Evolutionary conservation across 2,329 filamentous ascomycete species (phyloP), one percentile per base, ranked within the genome.

Genomic region (Lecanicillium sp.): DNA sequence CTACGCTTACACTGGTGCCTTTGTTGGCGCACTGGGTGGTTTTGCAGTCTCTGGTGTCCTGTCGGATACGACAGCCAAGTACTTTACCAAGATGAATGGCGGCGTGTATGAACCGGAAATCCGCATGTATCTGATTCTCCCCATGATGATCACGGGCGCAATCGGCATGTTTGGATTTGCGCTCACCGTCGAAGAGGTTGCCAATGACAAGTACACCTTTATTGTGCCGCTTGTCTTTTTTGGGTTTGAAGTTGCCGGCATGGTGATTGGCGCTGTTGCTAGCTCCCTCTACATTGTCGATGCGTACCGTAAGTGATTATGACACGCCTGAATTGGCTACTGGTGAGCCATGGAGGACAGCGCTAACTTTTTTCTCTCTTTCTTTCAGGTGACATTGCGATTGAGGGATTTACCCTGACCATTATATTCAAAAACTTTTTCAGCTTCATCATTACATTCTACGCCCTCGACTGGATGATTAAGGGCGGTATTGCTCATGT

Each of bases 361-460:
- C n/a, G n/a, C n/a, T n/a, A n/a, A n/a, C n/a, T n/a, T n/a, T n/a
- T n/a, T n/a, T n/a, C n/a, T n/a, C n/a, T 22, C 8, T 29, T 13
- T 3, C 1, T 9, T 5, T 9, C 38, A 85, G 82, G 80, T 7
- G 81, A 90, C 45, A 77, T 94, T 41, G 78, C 85, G 1, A 77
- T 95, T 34, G 89, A 95, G 61, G 85, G 80, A 6, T 94, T 95
- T 57, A 95, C 88, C 0, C 85, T 86, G 60, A 75, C 92, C 57
- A 74, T 95, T 47, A 80, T 95, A 38, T 95, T 95, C 70, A 95
- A 95, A 63, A 95, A 95, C 60, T 74, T 95, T 45, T 94, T 95
- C 64, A 85, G 81, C 45, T 95, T 94, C 51, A 77, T 79, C 6
- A 66, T 95, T 40, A 94, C 89, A 0, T 94, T 81, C 57, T 83